phyloP scores from a whole-genome alignment of 192 early-diverging fungal genomes.

The Mortierella alpina region DNA sequence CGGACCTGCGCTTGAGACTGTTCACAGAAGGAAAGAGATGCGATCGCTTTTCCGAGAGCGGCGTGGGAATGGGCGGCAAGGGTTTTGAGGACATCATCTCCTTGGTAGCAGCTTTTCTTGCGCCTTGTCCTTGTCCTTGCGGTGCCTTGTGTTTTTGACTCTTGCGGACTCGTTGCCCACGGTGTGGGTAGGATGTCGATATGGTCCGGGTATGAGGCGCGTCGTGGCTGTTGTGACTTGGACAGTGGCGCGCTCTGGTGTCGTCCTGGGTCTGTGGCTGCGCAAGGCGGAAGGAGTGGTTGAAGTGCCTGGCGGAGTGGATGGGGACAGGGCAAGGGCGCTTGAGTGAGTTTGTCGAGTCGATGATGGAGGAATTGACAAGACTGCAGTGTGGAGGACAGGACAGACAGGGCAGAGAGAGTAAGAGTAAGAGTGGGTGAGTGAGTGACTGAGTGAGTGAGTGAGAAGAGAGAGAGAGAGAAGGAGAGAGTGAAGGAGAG shows the following conservation, averaged over 20 bases:
- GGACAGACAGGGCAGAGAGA: neutral
- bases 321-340: neutral
- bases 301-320: neutral
- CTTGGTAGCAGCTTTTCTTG: neutral
- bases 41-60: constrained; percentile 15
- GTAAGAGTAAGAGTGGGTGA: too few relatives aligned
- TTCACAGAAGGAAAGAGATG: constrained; percentile 24
- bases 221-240: neutral
- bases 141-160: too few relatives aligned
- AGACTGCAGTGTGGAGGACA: too few relatives aligned
- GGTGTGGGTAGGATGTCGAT: too few relatives aligned
- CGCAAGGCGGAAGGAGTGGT: neutral
- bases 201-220: neutral
- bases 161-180: neutral
- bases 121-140: neutral
- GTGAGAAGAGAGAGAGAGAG: too few relatives aligned
- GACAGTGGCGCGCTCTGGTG: too few relatives aligned
- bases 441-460: too few relatives aligned
- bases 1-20: constrained; percentile 25
- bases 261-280: neutral
- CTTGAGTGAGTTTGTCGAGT: too few relatives aligned
- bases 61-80: constrained; percentile 42
- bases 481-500: too few relatives aligned
- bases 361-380: too few relatives aligned
- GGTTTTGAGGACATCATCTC: constrained; percentile 44